These are phyloP conservation scores for Penicillium rolfsii DNA, from an alignment of 2,329 filamentous ascomycete genomes.

Conservation along the genomic window DNA sequence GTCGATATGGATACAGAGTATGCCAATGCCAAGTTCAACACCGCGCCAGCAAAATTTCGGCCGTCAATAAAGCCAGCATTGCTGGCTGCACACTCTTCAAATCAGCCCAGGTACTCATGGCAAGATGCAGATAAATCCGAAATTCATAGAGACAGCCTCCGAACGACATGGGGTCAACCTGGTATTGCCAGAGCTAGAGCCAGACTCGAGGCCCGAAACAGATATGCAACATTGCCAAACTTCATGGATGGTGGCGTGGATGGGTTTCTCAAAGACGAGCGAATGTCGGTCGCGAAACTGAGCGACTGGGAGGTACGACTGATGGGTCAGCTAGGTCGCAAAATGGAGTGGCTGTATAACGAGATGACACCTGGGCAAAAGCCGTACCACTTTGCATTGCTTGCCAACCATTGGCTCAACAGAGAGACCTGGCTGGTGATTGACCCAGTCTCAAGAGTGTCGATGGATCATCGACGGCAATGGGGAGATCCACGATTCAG, in stretches of 20 bases:
- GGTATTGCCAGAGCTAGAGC: background rate
- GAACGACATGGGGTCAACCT: background rate
- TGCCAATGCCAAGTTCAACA: conserved; percentile 9
- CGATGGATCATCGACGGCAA: conserved; percentile 35
- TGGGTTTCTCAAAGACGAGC: background rate
- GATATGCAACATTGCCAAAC: background rate
- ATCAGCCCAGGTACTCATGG: conserved; percentile 5
- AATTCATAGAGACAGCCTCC: background rate
- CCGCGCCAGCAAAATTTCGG: conserved; percentile 1
- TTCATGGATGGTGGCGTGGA: background rate
- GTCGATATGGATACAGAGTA: background rate
- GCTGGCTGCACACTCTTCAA: background rate
- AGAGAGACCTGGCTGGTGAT: conserved; percentile 44
- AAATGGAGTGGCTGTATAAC: conserved; percentile 43
- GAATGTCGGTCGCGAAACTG: conserved; percentile 19
- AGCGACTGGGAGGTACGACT: conserved; percentile 44
- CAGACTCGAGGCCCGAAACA: background rate
- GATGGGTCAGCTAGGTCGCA: conserved; percentile 41
- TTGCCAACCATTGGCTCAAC: conserved; percentile 50
- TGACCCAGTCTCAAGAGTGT: conserved; percentile 44
- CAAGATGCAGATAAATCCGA: background rate
- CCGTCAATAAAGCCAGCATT: background rate
- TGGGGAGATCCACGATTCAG: conserved; percentile 45
- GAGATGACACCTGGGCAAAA: conserved; percentile 46
- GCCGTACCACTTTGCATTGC: conserved; percentile 44